phyloP scores from a whole-genome alignment of 805 yeast species.

The Saturnispora halmiae region DNA sequence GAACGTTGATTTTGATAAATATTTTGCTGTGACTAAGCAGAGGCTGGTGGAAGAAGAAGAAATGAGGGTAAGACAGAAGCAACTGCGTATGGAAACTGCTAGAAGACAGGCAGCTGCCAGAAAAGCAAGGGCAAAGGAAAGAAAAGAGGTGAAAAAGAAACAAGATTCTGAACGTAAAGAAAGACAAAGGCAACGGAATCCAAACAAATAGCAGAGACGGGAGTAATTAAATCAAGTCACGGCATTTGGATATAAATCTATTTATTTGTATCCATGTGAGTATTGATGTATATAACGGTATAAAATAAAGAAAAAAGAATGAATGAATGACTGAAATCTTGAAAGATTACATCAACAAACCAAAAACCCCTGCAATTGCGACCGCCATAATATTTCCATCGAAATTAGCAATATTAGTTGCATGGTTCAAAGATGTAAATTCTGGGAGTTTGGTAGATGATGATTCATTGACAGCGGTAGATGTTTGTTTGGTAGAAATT shows the following conservation, averaged over 20 bases:
- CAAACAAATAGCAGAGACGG: not conserved
- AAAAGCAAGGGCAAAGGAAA: slow-evolving; percentile 6
- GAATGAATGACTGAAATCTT: not conserved
- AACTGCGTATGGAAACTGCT: slow-evolving; percentile 10
- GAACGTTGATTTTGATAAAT: slow-evolving; percentile 21
- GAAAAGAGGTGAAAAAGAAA: not conserved
- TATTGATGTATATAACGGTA: not conserved
- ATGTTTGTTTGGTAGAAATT: slow-evolving; percentile 17
- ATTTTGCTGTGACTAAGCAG: slow-evolving; percentile 13
- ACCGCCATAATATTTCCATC: slow-evolving; percentile 25
- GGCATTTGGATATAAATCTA: no score
- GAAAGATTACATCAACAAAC: slow-evolving; percentile 13
- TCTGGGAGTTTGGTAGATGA: slow-evolving; percentile 10
- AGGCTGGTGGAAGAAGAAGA: slow-evolving; percentile 10
- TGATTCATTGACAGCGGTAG: slow-evolving; percentile 13
- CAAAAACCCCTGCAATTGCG: slow-evolving; percentile 17
- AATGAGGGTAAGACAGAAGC: slow-evolving; percentile 10
- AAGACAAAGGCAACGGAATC: slow-evolving; percentile 2
- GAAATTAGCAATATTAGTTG: slow-evolving; percentile 21
- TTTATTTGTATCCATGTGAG: no score
- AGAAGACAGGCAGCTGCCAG: slow-evolving; percentile 8
- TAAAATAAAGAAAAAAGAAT: not conserved
- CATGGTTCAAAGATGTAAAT: slow-evolving; percentile 6
- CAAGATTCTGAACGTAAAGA: slow-evolving; percentile 3
- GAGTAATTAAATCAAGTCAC: no score